A percentile compares a stretch with the other conserved stretches of the same genome.
phyloP scores from a whole-genome alignment of 306 rosid genomes.

The Fragaria nilgerrensis region DNA sequence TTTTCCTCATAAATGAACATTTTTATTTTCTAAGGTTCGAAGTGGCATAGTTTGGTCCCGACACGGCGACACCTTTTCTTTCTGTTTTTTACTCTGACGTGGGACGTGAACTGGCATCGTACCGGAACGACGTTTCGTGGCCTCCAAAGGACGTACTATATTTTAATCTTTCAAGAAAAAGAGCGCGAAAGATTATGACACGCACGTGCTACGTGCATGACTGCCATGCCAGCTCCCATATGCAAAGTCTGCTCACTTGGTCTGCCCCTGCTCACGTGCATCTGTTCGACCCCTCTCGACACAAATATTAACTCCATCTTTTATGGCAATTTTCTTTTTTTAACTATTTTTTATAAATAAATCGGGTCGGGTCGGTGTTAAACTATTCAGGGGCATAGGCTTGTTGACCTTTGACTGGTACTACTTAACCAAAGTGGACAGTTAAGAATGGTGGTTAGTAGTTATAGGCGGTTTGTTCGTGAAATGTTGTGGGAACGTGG shows the following conservation, averaged over 20 bases:
- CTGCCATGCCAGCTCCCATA: constrained; percentile 47
- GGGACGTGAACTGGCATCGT: constrained; percentile 21
- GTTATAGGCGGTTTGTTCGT: not conserved
- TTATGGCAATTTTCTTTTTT: not conserved
- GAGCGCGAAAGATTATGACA: not conserved
- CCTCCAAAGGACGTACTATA: not conserved
- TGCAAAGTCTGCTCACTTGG: constrained; percentile 34
- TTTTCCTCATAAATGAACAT: too few relatives aligned
- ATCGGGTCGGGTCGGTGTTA: constrained; percentile 5
- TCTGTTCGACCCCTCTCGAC: constrained; percentile 20
- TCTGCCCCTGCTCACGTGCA: constrained; percentile 51
- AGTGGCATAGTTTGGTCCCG: too few relatives aligned
- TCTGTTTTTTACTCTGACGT: not conserved
- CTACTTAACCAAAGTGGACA: not conserved
- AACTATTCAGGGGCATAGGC: not conserved
- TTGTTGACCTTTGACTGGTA: constrained; percentile 17
- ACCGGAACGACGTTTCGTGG: constrained; percentile 4
- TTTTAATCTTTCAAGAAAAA: not conserved
- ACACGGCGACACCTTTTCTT: too few relatives aligned
- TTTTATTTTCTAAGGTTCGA: too few relatives aligned
- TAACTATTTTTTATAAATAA: not conserved
- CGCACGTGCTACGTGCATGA: constrained; percentile 36
- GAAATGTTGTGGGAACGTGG: not conserved
- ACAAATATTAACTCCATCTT: not conserved
- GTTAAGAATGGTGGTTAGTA: constrained; percentile 20